Percentiles rank a stretch among this genome's conserved stretches.
These are phyloP conservation scores for Corylus avellana DNA, from an alignment of 306 rosid species.

Conservation along the genomic window DNA sequence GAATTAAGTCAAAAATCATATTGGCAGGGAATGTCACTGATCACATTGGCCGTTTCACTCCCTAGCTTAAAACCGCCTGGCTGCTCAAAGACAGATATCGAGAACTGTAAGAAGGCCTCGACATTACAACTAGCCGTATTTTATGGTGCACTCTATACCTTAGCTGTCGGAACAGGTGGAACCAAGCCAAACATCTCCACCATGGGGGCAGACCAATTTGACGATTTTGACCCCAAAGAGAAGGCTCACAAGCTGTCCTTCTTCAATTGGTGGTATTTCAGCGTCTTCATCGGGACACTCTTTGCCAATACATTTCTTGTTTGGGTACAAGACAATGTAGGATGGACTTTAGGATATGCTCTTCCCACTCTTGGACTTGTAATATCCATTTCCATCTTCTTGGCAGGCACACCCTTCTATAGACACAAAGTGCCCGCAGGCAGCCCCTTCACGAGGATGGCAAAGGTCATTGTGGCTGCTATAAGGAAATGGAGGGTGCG, in stretches of 20 bases:
- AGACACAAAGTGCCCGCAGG: constrained; percentile 64
- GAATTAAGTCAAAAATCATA: too few relatives aligned
- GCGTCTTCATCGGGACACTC: constrained; percentile 77
- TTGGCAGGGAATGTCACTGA: constrained; percentile 74
- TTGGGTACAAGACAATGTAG: constrained; percentile 81
- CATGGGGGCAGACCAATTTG: constrained; percentile 93
- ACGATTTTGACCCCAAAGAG: constrained; percentile 75
- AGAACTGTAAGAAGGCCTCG: constrained; percentile 72
- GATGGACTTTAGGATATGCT: constrained; percentile 89
- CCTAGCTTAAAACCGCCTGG: constrained; percentile 66
- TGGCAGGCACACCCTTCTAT: constrained; percentile 70
- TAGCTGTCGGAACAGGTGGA: constrained; percentile 87
- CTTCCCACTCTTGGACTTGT: constrained; percentile 82
- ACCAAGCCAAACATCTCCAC: constrained; percentile 96
- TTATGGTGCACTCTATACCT: constrained; percentile 72
- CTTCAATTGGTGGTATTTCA: constrained; percentile 99
- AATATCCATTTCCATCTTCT: constrained; percentile 56
- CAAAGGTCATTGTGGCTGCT: constrained; percentile 69
- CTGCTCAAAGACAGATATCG: constrained; percentile 40
- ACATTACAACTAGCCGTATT: constrained; percentile 67
- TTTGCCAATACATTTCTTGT: constrained; percentile 79
- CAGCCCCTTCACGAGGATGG: constrained; percentile 57
- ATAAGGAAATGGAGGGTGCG: constrained; percentile 55
- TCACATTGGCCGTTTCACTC: constrained; percentile 70
- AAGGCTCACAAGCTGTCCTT: constrained; percentile 74